Base-by-base conservation (phyloP, 2,329 filamentous ascomycete genomes). In the Alternaria arborescens region DNA sequence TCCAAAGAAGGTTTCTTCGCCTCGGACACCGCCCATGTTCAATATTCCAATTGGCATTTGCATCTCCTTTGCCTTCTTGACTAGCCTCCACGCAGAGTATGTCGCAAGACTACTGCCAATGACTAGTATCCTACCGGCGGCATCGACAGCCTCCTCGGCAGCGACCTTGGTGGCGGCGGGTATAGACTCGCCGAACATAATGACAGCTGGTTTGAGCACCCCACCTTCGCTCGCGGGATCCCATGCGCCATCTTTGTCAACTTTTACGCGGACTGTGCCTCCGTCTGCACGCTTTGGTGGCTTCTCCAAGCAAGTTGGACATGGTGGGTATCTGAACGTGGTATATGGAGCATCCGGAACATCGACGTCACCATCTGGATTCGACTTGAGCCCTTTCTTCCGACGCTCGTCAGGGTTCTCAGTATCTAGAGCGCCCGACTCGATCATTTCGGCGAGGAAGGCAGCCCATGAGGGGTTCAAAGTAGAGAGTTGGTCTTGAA, bases 101-200 rank as follows among this genome's bases (percentile, higher is more conserved):
- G 95, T 98, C 6, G 95, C 95, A 48, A 98, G 84, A 62, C 92
- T 97, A 36, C 92, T 97, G 4, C 94, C 95, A 16, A 98, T 78
- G 8, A 98, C 86, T 22, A 98, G 82, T 36, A 98, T 79, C 60
- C 88, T 87, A 6, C 88, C 88, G 18, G 76, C 91, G 28, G 85
- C 85, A 71, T 97, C 92, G 51, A 98, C 88, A 12, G 91, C 91
- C 28, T 87, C 81, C 74, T 98, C 94, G 1, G 94, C 94, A 0
- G 88, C 88, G 1, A 82, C 78, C 77, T 96, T 97, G 36, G 94
- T 89, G 1, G 80, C 72, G 1, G 80, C 78, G 0, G 87, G 83
- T 51, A 98, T 97, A 61, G 88, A 94, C 79, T 98, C 95, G 16
- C 95, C 95, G 77, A 98, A 98, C 93, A 98, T 97, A 70, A 94